These are phyloP conservation scores for Alternaria incomplexa DNA, from an alignment of 2,329 filamentous ascomycete genomes.

Conservation along the genomic window DNA sequence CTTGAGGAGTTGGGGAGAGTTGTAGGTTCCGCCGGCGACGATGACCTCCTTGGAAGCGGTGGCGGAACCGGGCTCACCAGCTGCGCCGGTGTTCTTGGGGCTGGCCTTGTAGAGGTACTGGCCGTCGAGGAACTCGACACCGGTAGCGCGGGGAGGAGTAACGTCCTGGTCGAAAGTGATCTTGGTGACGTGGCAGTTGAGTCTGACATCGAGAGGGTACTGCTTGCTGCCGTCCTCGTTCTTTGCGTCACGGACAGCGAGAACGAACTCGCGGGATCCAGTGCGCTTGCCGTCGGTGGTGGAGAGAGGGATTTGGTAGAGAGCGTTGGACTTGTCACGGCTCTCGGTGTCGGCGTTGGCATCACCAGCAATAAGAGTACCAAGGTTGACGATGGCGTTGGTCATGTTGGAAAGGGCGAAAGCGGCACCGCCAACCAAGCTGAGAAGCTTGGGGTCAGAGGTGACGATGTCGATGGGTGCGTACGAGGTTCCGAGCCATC, in stretches of 20 bases:
- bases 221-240: slow-evolving; percentile 58
- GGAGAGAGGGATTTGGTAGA: slow-evolving; percentile 66
- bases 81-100: slow-evolving; percentile 39
- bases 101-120: slow-evolving; percentile 52
- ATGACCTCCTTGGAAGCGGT: slow-evolving; percentile 43
- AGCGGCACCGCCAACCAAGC: slow-evolving; percentile 58
- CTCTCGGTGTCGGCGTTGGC: slow-evolving; percentile 55
- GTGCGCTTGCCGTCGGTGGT: slow-evolving; percentile 58
- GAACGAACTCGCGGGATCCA: slow-evolving; percentile 63
- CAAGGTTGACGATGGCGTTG: slow-evolving; percentile 43
- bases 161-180: slow-evolving; percentile 69
- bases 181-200: slow-evolving; percentile 70
- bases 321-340: slow-evolving; percentile 56
- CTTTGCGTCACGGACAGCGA: slow-evolving; percentile 57
- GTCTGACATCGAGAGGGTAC: slow-evolving; percentile 63
- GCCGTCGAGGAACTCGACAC: slow-evolving; percentile 53
- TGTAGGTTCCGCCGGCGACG: slow-evolving; percentile 60
- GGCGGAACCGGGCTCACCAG: slow-evolving; percentile 47
- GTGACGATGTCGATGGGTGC: slow-evolving; percentile 60
- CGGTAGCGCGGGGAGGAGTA: slow-evolving; percentile 57
- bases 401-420: slow-evolving; percentile 57
- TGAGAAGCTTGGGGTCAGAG: slow-evolving; percentile 61
- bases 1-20: slow-evolving; percentile 69
- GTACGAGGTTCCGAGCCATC: slow-evolving; percentile 62
- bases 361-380: slow-evolving; percentile 53